Evolutionary conservation across 177 flowering plant genomes (phyloP).

Genomic region (Vitis hybrid): DNA sequence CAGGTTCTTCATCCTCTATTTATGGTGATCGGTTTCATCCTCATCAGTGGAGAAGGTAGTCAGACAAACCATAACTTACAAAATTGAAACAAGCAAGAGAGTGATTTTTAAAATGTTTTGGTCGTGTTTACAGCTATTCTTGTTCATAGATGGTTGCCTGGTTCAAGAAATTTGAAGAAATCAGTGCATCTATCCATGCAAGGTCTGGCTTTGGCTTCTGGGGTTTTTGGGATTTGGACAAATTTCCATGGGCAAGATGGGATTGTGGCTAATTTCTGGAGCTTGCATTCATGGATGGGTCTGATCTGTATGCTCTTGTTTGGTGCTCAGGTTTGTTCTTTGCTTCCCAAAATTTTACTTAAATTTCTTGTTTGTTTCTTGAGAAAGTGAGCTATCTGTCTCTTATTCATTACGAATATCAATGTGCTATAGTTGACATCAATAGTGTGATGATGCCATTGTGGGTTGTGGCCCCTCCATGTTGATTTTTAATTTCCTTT

Average conservation of each 20-base stretch:
- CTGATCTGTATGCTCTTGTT: conserved; percentile 65
- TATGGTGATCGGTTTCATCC: conserved; percentile 92
- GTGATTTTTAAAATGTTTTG: conserved; percentile 7
- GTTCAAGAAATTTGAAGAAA: conserved; percentile 78
- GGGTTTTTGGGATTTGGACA: conserved; percentile 88
- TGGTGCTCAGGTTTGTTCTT: conserved; percentile 65
- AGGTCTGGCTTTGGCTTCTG: conserved; percentile 84
- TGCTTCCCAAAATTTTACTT: not conserved
- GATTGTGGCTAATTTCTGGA: conserved; percentile 77
- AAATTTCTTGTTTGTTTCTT: not conserved
- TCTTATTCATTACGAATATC: not conserved
- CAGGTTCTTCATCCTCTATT: conserved; percentile 86
- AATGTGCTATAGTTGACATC: too few relatives aligned
- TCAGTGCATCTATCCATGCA: conserved; percentile 83
- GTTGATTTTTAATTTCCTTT: not conserved
- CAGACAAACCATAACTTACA: not conserved
- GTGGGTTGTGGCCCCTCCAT: not conserved
- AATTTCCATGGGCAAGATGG: conserved; percentile 66
- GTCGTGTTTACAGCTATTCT: conserved; percentile 60
- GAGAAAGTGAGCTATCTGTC: not conserved
- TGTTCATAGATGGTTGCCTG: conserved; percentile 82
- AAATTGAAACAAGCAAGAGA: not conserved
- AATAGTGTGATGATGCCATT: not conserved
- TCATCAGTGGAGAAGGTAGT: conserved; percentile 93
- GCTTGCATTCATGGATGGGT: conserved; percentile 97